Evolutionary conservation across 2,329 filamentous ascomycete genomes (phyloP).

Genomic region (Chalaropsis thielavioides): DNA sequence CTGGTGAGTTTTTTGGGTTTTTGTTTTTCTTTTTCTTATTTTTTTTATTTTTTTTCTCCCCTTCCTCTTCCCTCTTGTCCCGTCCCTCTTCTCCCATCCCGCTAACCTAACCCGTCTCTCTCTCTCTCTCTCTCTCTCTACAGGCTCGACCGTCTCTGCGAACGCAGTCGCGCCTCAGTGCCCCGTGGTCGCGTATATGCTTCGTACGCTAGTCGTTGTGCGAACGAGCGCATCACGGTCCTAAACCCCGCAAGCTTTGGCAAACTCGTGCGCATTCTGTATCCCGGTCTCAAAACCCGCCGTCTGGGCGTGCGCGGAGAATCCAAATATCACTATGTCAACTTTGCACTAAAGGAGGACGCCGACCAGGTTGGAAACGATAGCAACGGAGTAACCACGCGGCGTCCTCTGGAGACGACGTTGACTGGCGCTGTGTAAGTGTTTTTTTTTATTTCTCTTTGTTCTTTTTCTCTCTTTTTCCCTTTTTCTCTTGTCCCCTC

Average conservation of each 20-base stretch:
- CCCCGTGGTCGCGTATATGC: constrained; percentile 88
- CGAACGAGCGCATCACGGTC: constrained; percentile 83
- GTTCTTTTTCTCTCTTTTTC: neutral
- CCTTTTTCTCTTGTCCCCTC: too few relatives aligned
- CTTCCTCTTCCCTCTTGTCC: neutral
- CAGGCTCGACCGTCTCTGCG: constrained; percentile 61
- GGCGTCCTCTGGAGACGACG: neutral
- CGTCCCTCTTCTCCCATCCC: too few relatives aligned
- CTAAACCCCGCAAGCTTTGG: constrained; percentile 95
- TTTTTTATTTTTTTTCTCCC: neutral
- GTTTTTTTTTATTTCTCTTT: too few relatives aligned
- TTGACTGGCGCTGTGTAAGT: neutral
- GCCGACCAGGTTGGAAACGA: constrained; percentile 14
- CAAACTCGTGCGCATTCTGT: constrained; percentile 90
- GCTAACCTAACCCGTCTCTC: neutral
- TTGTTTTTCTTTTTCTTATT: constrained; percentile 15
- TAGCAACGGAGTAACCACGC: neutral
- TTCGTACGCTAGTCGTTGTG: constrained; percentile 85
- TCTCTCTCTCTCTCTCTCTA: neutral
- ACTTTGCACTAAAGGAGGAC: constrained; percentile 47
- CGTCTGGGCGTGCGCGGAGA: constrained; percentile 86
- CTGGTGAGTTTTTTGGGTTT: constrained; percentile 43
- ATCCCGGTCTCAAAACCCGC: constrained; percentile 85
- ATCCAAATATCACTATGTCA: constrained; percentile 93
- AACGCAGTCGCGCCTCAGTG: constrained; percentile 68